Base-by-base conservation (phyloP, 306 rosid genomes). In the Rubus parviflorus region DNA sequence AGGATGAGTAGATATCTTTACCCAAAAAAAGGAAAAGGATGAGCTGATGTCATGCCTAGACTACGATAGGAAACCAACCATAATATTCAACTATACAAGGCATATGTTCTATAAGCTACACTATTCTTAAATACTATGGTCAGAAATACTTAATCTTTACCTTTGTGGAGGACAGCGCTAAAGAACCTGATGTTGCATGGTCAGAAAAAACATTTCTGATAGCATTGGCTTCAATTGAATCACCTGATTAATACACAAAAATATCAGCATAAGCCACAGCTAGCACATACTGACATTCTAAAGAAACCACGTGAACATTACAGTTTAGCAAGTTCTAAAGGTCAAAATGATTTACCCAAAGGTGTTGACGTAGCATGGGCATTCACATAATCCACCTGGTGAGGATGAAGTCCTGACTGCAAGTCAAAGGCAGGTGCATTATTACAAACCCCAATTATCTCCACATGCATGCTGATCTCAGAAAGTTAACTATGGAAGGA, bases 291-390 rank as follows among this genome's bases (percentile, higher is more conserved):
- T 38, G 13, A 38, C 67, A 72, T 51, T 70, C 72, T 53, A 11
- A 53, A 75, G 60, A 20, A 56, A 51, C 60, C 30, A 70, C 75
- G 58, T 57, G 65, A 82, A 12, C 82, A 74, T 72, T 40, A 69
- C 42, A 68, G 53, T 48, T 52, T 76, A 53, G 79, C 53, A 85
- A 84, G 42, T 72, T 54, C 41, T 72, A 67, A 46, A 69, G 74
- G 49, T 78, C 30, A 64, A 68, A 41, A 57, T 46, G 58, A 84
- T 85, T 87, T 89, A 81, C 97, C 98, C 80, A 95, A 78, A 81
- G 88, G 90, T 25, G 97, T 92, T 64, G 97, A 92, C 68, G 98
- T 90, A 51, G 98, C 97, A 83, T 92, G 97, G 7, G 98, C 97
- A 86, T 95, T 90, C 69, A 95, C 80, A 83, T 95, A 95, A 81